Conservation (phyloP, 805 yeast species). For the Wickerhamiella shivajii region DNA sequence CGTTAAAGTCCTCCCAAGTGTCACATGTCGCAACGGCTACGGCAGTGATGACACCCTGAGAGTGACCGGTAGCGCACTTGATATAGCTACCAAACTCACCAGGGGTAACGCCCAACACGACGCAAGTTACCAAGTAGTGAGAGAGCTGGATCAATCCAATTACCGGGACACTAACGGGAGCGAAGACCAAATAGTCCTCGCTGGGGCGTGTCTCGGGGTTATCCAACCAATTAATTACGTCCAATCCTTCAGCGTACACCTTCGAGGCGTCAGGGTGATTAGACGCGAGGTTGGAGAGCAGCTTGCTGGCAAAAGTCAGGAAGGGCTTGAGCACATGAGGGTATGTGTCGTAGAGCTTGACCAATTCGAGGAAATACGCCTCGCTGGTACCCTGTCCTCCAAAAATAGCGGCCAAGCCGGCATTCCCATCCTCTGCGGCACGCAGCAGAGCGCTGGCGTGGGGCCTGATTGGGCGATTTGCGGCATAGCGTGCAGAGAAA, state of each 20-base stretch:
- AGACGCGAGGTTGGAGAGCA: conserved; percentile 52
- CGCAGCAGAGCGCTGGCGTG: conserved; percentile 49
- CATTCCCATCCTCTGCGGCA: conserved; percentile 41
- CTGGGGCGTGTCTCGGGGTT: conserved; percentile 80
- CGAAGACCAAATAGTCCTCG: conserved; percentile 70
- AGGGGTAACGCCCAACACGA: conserved; percentile 72
- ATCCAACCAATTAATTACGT: conserved; percentile 75
- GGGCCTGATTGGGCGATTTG: conserved; percentile 35
- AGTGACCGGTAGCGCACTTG: conserved; percentile 31
- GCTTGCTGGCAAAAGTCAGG: conserved; percentile 51
- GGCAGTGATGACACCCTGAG: conserved; percentile 65
- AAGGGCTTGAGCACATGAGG: conserved; percentile 60
- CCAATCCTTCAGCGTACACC: conserved; percentile 86
- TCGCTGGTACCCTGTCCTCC: conserved; percentile 99
- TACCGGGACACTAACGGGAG: conserved; percentile 93
- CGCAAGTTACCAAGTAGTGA: conserved; percentile 81
- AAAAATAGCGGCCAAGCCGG: conserved; percentile 67
- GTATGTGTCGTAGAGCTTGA: conserved; percentile 69
- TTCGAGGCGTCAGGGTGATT: conserved; percentile 67
- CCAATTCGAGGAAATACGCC: conserved; percentile 91
- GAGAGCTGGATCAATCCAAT: conserved; percentile 91
- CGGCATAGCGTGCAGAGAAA: conserved; percentile 42
- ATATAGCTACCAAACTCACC: conserved; percentile 65
- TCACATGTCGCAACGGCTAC: conserved; percentile 70
- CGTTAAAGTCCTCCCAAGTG: conserved; percentile 73